Evolutionary conservation across 768 basidiomycete species (phyloP), one percentile per base, ranked within the genome.

Genomic region (Strobilomyces dryophilus): DNA sequence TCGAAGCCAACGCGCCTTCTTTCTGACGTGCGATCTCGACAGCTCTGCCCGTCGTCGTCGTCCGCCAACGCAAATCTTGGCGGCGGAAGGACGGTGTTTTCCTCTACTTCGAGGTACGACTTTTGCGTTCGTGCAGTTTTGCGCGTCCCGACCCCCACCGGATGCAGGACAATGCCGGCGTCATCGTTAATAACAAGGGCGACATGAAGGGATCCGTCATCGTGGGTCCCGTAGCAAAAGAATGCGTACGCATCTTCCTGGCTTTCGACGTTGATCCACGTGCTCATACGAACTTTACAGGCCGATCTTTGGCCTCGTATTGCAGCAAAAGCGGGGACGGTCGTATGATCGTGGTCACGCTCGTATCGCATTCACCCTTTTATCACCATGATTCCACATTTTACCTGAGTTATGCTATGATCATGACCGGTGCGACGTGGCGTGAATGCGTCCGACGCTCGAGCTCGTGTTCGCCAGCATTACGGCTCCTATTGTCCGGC

Each of bases 151-250:
- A 53, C n/a, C 44, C 15, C 8, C 5, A 10, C 8, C 10, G 7
- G 15, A 10, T 43, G 17, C 37, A 87, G 87, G 93, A 95, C 74
- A 95, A 95, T 69, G 94, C 93, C 40, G 93, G 94, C 72, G 94
- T 95, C 51, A 95, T 95, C 57, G 93, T 98, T 65, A 98, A 97
- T 79, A 88, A 91, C 68, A 98, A 98, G 82, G 95, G 95, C 66
- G 97, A 99, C 79, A 99, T 99, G 97, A 99, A 99, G 81, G 95
- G 95, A 46, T 95, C 92, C 48, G 91, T 92, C 55, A 95, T 97
- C 69, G 91, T 93, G 34, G 93, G 93, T 52, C 94, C 93, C 37
- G 92, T 99, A 57, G 97, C 95, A 77, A 99, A 98, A 84, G 95
- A 98, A 92, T 98, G 97, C 69, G 91, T 93, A 71, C 39, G 91